Base-by-base conservation (phyloP, 768 basidiomycete genomes). In the Glaciozyma martinii region DNA sequence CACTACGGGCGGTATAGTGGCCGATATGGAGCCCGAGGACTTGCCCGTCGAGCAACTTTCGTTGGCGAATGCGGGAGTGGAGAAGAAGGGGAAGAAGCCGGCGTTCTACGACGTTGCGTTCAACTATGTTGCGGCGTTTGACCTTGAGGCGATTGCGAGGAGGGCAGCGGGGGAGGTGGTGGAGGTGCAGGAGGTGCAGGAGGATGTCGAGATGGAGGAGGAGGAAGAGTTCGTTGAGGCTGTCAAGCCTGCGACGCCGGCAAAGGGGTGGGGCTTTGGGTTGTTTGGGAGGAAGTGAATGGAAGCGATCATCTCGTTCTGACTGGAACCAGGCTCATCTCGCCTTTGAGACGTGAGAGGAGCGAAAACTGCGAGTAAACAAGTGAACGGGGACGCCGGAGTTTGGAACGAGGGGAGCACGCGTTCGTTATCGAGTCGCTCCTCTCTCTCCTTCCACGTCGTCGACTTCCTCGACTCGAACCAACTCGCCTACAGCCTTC, bases 41-140 rank as follows among this genome's bases (percentile, higher is more conserved):
- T 19, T 64, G 42, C 57, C 42, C 18, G 58, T 59, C 29, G 59
- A 25, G 65, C 61, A 27, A n/a, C 60, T 54, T 18, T 30, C 29
- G 21, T 23, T 54, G 30, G 69, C 77, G 5, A 81, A 83, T 62
- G 79, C 80, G 50, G 70, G 79, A 18, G 76, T 78, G 18, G 80
- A 82, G 76, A 89, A 87, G 74, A 82, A 81, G 49, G 84, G 85
- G 73, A 85, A 86, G 78, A 94, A 94, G 74, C 89, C 90, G 21
- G 73, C 90, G 47, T 95, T 97, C 80, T 95, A 93, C 77, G 89
- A 95, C 75, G 87, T 90, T 66, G 92, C 90, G 23, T 84, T 92
- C 72, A 95, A 94, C 77, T 95, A 94, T 74, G 85, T 90, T 61
- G 84, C 88, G 68, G 76, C 91, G 65, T 71, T 71, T 49, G 70